Conservation (phyloP, 1,139 yeast genomes). For the Scheffersomyces parashehatae region DNA sequence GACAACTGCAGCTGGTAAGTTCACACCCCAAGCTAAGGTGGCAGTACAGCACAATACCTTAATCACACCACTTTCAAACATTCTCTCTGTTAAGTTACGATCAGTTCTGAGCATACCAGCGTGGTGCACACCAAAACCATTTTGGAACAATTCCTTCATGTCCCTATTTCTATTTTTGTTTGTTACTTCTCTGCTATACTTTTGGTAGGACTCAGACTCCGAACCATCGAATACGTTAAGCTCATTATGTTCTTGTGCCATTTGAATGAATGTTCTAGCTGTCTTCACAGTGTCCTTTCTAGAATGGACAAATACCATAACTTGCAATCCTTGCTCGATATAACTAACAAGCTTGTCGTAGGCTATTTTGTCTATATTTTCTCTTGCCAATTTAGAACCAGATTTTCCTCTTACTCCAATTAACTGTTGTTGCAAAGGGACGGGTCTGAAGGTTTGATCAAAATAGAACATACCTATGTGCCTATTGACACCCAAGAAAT, state of each 20-base stretch:
- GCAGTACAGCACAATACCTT: constrained; percentile 95
- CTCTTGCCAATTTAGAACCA: constrained; percentile 63
- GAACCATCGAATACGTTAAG: constrained; percentile 62
- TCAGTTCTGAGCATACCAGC: constrained; percentile 96
- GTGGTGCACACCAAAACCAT: constrained; percentile 93
- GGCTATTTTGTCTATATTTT: constrained; percentile 72
- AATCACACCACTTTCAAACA: constrained; percentile 84
- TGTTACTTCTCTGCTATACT: constrained; percentile 64
- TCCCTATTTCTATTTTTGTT: constrained; percentile 74
- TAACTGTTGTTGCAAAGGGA: constrained; percentile 86
- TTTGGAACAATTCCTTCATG: constrained; percentile 72
- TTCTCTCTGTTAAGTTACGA: constrained; percentile 82
- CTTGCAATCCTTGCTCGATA: constrained; percentile 75
- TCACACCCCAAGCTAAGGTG: constrained; percentile 99
- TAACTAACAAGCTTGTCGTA: constrained; percentile 76
- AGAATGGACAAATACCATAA: constrained; percentile 96
- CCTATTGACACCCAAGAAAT: constrained; percentile 87
- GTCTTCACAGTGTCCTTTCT: constrained; percentile 90
- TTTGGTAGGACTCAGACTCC: constrained; percentile 44
- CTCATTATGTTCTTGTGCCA: constrained; percentile 66
- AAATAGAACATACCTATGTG: constrained; percentile 91
- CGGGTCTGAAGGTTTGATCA: constrained; percentile 92
- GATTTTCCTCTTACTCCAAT: constrained; percentile 89
- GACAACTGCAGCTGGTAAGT: constrained; percentile 96
- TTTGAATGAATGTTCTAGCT: constrained; percentile 67